phyloP scores from a whole-genome alignment of 1,139 yeast genomes.

The Zhuliangozyma blackwelliae region DNA sequence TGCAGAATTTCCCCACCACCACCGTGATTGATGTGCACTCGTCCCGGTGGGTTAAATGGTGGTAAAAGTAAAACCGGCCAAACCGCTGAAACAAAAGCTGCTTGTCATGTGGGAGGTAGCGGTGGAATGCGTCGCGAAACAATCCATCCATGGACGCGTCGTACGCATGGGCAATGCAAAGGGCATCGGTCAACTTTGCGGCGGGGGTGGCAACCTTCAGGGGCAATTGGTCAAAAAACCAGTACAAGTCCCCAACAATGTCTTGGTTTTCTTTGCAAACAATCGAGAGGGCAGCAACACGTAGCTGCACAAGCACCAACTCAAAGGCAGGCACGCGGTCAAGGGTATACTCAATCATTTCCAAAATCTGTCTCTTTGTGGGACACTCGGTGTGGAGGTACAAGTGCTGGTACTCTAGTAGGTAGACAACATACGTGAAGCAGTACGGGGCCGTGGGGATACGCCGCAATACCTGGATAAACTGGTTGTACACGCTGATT shows the following conservation, averaged over 20 bases:
- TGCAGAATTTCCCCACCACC: no score
- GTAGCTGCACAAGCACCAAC: no score
- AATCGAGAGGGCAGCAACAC: background rate
- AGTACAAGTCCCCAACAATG: conserved; percentile 1
- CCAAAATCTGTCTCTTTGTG: conserved; percentile 3
- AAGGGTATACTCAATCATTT: conserved; percentile 2
- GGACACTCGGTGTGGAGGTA: background rate
- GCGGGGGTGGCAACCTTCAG: no score
- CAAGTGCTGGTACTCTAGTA: conserved; percentile 5
- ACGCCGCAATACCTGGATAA: background rate
- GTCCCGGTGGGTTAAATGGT: background rate
- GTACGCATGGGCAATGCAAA: conserved; percentile 6
- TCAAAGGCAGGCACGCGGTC: background rate
- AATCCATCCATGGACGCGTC: conserved; percentile 4
- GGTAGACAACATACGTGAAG: conserved; percentile 1
- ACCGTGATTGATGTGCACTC: background rate
- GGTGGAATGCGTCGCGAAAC: background rate
- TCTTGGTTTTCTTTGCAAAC: background rate
- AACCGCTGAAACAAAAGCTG: background rate
- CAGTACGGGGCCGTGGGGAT: conserved; percentile 3
- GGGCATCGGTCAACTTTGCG: conserved; percentile 1
- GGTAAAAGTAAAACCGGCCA: conserved; percentile 1
- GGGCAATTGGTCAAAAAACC: background rate
- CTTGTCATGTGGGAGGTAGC: background rate
- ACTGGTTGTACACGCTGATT: background rate